Evolutionary conservation across 2,329 filamentous ascomycete genomes (phyloP).

Genomic region (Penicillium sp.): DNA sequence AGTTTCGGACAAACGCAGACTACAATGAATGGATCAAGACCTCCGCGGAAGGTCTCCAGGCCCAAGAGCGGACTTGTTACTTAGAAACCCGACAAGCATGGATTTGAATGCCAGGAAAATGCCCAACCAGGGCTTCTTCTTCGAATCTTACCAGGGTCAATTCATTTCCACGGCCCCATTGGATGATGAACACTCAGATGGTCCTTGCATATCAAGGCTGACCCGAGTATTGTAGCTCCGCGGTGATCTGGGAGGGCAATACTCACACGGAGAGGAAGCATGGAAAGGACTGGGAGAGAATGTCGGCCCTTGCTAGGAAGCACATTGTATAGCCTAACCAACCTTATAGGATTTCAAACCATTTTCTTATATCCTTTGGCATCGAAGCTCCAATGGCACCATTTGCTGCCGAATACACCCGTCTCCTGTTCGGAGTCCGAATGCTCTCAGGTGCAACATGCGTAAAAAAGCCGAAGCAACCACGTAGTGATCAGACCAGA

Average conservation of each 20-base stretch:
- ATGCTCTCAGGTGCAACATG: neutral
- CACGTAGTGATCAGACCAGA: neutral
- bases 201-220: neutral
- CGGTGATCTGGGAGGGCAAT: neutral
- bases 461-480: neutral
- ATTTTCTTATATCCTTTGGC: neutral
- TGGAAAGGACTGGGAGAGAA: neutral
- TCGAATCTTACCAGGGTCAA: neutral
- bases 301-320: neutral
- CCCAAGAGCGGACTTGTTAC: neutral
- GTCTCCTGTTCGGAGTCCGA: neutral
- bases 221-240: neutral
- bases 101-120: neutral
- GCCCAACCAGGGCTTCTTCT: neutral
- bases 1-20: conserved; percentile 7
- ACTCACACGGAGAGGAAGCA: neutral
- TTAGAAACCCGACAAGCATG: neutral
- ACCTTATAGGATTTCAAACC: neutral
- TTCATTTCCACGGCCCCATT: neutral
- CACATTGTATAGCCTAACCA: neutral
- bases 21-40: neutral
- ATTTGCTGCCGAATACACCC: neutral
- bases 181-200: neutral
- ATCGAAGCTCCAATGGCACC: neutral
- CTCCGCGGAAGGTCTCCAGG: neutral